Base-by-base conservation (phyloP, 495 filamentous ascomycete genomes). In the Xylaria palmicola region DNA sequence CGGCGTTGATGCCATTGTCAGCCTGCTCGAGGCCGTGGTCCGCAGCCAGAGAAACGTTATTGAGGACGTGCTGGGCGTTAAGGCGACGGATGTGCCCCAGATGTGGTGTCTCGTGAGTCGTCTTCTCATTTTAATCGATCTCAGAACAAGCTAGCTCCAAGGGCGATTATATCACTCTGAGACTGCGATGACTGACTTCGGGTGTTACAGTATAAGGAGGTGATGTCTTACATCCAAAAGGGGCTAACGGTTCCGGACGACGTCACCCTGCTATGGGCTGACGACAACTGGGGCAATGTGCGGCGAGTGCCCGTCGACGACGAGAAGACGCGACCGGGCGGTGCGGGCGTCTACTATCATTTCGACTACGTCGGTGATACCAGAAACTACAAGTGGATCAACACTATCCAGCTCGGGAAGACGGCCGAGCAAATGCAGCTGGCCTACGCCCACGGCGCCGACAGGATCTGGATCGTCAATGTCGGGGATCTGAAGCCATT, bases 321-420 rank as follows among this genome's bases (percentile, higher is more conserved):
- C 63, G 88, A 91, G 74, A 85, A 78, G 0, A 64, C 68, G n/a
- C 75, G 88, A 41, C 58, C 75, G 10, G 88, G 85, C 24, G 86
- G 88, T 10, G 86, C 88, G 19, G 88, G 89, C n/a, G 82, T 90
- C 9, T 91, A 91, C 67, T 91, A 90, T 63, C 88, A 90, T 68
- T 86, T 90, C 60, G 88, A 92, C 66, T 91, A 86, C 64, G 86
- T 88, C 27, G 86, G 87, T 15, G 83, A 82, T 55, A 78, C 84
- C 29, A 77, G 85, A 29, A 74, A 85, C 68, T 88, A 86, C 71
- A 89, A 88, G 68, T 90, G 86, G 86, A 86, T 90, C 64, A 89
- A 88, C 69, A 88, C 85, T 0, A 83, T 88, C 60, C 82, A 88
- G 65, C 77, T 88, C 5, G 73, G 82, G 67, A 86, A 87, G 74